Evolutionary conservation across 2,329 filamentous ascomycete genomes (phyloP).

Genomic region (Aspergillus sclerotialis): DNA sequence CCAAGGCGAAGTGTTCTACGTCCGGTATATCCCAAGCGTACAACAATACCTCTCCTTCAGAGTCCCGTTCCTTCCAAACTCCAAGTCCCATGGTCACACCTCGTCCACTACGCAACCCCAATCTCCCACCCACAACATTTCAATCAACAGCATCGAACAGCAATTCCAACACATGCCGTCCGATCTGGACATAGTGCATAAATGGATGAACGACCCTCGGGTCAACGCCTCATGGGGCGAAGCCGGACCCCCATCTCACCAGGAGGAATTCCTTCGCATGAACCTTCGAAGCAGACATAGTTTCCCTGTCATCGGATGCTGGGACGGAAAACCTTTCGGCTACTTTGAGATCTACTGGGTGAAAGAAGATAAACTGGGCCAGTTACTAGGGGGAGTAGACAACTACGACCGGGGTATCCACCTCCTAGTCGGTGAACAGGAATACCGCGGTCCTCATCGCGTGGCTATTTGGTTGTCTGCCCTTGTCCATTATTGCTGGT

Average conservation of each 20-base stretch:
- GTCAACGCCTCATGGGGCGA: constrained; percentile 80
- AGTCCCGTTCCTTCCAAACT: constrained; percentile 57
- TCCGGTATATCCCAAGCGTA: constrained; percentile 73
- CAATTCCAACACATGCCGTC: constrained; percentile 35
- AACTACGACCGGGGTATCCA: constrained; percentile 89
- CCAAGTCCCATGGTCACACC: constrained; percentile 46
- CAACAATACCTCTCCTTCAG: constrained; percentile 84
- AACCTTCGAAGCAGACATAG: constrained; percentile 64
- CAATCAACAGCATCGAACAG: constrained; percentile 35
- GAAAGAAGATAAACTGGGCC: constrained; percentile 77
- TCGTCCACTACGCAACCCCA: constrained; percentile 16
- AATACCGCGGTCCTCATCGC: constrained; percentile 70
- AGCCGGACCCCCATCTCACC: constrained; percentile 49
- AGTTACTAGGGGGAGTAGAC: constrained; percentile 56
- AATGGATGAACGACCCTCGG: constrained; percentile 82
- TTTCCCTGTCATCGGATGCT: constrained; percentile 86
- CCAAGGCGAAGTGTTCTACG: constrained; percentile 88
- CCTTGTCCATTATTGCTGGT: constrained; percentile 77
- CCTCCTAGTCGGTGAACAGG: constrained; percentile 83
- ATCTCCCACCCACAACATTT: constrained; percentile 19
- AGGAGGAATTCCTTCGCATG: constrained; percentile 61
- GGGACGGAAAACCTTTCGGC: constrained; percentile 91
- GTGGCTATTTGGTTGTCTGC: constrained; percentile 77
- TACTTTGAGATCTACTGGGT: constrained; percentile 99
- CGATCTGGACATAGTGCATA: constrained; percentile 65